phyloP scores from a whole-genome alignment of 495 filamentous ascomycete species.

The Durotheca rogersii region DNA sequence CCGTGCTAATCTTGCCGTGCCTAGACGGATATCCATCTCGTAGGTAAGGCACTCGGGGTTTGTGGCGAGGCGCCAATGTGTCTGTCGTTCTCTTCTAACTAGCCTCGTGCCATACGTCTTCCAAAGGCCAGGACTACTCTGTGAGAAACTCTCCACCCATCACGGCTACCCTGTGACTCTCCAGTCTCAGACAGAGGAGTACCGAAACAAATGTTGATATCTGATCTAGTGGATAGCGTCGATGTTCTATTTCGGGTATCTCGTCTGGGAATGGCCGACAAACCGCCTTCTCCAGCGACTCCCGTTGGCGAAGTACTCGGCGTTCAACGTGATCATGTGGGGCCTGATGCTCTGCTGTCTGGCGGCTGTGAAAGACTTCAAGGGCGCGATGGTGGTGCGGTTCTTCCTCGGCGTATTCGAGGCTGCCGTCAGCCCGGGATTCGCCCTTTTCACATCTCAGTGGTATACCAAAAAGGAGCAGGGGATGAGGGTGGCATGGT shows the following conservation, averaged over 20 bases:
- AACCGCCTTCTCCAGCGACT: slow-evolving; percentile 60
- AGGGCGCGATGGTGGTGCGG: slow-evolving; percentile 56
- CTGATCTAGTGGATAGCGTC: slow-evolving; percentile 32
- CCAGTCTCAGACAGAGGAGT: neutral
- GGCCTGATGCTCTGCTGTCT: slow-evolving; percentile 56
- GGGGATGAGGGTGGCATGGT: slow-evolving; percentile 57
- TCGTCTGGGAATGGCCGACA: slow-evolving; percentile 66
- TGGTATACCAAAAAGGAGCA: slow-evolving; percentile 66
- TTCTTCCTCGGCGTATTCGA: slow-evolving; percentile 63
- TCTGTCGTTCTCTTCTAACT: neutral
- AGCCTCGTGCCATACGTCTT: neutral
- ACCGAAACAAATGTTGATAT: slow-evolving; percentile 1
- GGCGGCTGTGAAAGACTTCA: slow-evolving; percentile 46
- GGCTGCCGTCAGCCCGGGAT: slow-evolving; percentile 63
- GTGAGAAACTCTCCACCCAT: slow-evolving; percentile 7
- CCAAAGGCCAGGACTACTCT: slow-evolving; percentile 33
- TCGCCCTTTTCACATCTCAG: slow-evolving; percentile 62
- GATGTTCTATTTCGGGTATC: slow-evolving; percentile 65
- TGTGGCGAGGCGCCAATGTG: neutral
- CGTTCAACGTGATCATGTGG: slow-evolving; percentile 59
- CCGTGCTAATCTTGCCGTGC: neutral
- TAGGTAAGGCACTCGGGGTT: slow-evolving; percentile 9
- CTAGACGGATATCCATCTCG: slow-evolving; percentile 30
- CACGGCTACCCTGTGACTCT: no score
- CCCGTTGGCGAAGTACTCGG: slow-evolving; percentile 61